Evolutionary conservation across 2,329 filamentous ascomycete genomes (phyloP), one percentile per base, ranked within the genome.

Genomic region (Clonostachys rosea): DNA sequence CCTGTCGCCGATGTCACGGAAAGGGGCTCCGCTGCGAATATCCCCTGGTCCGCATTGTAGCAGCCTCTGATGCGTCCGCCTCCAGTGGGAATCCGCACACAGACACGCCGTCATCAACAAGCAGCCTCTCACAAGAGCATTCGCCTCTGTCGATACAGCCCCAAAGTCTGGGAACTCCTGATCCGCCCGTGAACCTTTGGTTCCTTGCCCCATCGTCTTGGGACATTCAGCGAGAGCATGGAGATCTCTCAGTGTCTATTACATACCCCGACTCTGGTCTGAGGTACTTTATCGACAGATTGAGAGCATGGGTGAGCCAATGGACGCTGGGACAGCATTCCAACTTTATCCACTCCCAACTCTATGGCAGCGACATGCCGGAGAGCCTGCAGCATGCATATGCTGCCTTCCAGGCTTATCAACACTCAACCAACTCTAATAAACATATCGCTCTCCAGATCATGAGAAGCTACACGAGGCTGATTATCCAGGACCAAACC

Each of bases 301-400:
- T 50, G 24, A 43, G 33, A 13, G 33, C 30, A n/a, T 50, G 48
- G 48, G 36, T 47, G n/a, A 39, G 40, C 8, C 45, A 47, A 16
- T 50, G 48, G 48, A 42, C 39, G 6, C 17, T 18, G 10, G 42
- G 45, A 12, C 41, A 36, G 30, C 39, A 39, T 11, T 41, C 24
- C 24, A 36, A 34, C 34, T 47, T 50, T 33, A 47, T 47, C 14
- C 48, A 50, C 34, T 13, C 14, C 17, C 42, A 34, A 2, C 33
- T 50, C 6, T 50, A 50, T 35, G 42, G 40, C 12, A 16, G 35
- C 16, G 39, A 43, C 24, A 16, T 50, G 10, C 48, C 48, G 6
- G 34, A 24, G 10, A 14, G 34, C 4, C 16, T 50, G 2, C 42
- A 47, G 14, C 40, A 45, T 35, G 48, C 48, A 10, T 47, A 17